These are phyloP conservation scores for Panellus pusillus DNA, from an alignment of 768 basidiomycete genomes.

Conservation along the genomic window DNA sequence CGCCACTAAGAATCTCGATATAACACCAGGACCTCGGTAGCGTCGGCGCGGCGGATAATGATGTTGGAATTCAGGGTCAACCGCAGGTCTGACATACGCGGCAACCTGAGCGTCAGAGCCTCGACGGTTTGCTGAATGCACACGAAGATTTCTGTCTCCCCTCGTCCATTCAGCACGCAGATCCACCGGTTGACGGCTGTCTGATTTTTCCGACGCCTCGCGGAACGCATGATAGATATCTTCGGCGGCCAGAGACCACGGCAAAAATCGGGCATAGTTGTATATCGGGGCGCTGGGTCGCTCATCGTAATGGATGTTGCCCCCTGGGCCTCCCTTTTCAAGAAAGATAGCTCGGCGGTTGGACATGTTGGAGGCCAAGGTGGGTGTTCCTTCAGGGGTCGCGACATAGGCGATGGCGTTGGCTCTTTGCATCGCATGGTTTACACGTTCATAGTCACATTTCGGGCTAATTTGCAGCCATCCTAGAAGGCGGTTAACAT, in stretches of 20 bases:
- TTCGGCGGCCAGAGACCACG: constrained; percentile 31
- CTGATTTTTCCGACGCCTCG: constrained; percentile 22
- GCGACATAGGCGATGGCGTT: constrained; percentile 33
- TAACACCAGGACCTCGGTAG: constrained; percentile 15
- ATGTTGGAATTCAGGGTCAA: not conserved
- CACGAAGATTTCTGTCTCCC: constrained; percentile 5
- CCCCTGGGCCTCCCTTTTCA: not conserved
- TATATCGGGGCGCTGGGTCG: constrained; percentile 28
- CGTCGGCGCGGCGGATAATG: constrained; percentile 3
- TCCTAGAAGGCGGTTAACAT: constrained; percentile 39
- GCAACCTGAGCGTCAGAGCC: constrained; percentile 13
- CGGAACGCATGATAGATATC: constrained; percentile 24
- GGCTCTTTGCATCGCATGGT: constrained; percentile 29
- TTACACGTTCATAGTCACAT: constrained; percentile 35
- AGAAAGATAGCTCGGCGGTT: constrained; percentile 23
- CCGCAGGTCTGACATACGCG: constrained; percentile 10
- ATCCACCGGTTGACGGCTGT: constrained; percentile 23
- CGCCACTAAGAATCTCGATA: constrained; percentile 22
- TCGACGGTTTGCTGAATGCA: constrained; percentile 10
- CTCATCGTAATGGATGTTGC: constrained; percentile 23
- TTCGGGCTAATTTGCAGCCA: constrained; percentile 46
- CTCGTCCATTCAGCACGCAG: constrained; percentile 19
- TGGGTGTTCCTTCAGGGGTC: constrained; percentile 12
- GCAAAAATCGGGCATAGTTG: constrained; percentile 32
- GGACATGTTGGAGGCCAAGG: constrained; percentile 15